Evolutionary conservation across 1,284 basidiomycete genomes (phyloP).

Genomic region (Peniophora sp.): DNA sequence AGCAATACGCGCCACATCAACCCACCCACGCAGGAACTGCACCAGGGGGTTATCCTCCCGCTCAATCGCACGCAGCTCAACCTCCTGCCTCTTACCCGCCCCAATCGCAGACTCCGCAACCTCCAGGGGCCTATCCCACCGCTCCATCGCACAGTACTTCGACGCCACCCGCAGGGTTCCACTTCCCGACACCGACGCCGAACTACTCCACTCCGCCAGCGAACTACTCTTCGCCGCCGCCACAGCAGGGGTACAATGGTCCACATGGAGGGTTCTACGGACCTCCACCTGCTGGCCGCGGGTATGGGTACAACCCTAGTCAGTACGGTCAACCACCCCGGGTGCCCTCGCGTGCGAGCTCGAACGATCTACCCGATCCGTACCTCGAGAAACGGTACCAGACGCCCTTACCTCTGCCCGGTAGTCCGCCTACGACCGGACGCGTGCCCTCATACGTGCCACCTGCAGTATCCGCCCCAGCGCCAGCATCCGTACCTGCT

Average conservation of each 20-base stretch:
- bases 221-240: neutral
- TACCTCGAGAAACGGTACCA: slow-evolving; percentile 34
- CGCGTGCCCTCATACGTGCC: neutral
- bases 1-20: neutral
- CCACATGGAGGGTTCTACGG: slow-evolving; percentile 4
- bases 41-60: slow-evolving; percentile 4
- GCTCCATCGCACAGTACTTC: too few relatives aligned
- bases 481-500: slow-evolving; percentile 4
- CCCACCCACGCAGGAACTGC: neutral
- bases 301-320: slow-evolving; percentile 1
- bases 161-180: neutral
- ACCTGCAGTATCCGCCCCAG: slow-evolving; percentile 11
- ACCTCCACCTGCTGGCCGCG: neutral
- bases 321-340: slow-evolving; percentile 1
- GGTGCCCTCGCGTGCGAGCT: neutral
- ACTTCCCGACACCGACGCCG: neutral
- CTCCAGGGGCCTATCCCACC: neutral
- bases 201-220: neutral
- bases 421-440: slow-evolving; percentile 2
- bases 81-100: neutral
- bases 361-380: slow-evolving; percentile 29
- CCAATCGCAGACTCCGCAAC: neutral
- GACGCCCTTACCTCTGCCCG: slow-evolving; percentile 39
- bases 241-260: neutral
- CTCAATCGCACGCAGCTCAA: neutral